A percentile compares a stretch with the other conserved stretches of the same genome.
phyloP scores from a whole-genome alignment of 352 stramenopile genomes.

The Plasmopara halstedii region DNA sequence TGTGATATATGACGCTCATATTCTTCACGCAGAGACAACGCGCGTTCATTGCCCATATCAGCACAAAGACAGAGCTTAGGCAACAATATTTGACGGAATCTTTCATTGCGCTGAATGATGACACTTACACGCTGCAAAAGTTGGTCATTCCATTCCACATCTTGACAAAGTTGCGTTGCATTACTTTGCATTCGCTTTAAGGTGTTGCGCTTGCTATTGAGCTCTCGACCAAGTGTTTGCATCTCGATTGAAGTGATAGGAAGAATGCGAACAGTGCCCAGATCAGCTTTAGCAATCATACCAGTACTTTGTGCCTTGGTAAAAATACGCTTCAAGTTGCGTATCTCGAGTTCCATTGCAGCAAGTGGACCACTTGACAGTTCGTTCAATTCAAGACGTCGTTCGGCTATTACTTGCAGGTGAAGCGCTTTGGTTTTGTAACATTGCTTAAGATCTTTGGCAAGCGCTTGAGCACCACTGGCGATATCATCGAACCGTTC shows the following conservation, averaged over 20 bases:
- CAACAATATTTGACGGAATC: constrained; percentile 40
- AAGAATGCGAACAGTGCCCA: constrained; percentile 64
- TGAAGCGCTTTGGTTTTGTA: constrained; percentile 51
- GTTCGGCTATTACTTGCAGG: constrained; percentile 33
- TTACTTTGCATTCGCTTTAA: constrained; percentile 37
- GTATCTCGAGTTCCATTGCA: constrained; percentile 32
- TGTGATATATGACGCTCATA: constrained; percentile 42
- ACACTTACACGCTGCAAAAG: constrained; percentile 57
- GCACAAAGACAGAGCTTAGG: constrained; percentile 25
- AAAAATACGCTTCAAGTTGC: constrained; percentile 56
- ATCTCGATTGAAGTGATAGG: constrained; percentile 40
- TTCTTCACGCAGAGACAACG: constrained; percentile 51
- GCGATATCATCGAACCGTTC: constrained; percentile 31
- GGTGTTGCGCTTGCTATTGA: constrained; percentile 40
- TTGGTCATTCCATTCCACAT: constrained; percentile 56
- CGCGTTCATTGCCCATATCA: constrained; percentile 48
- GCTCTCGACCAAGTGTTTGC: constrained; percentile 27
- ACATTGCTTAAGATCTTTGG: constrained; percentile 45
- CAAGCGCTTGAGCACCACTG: constrained; percentile 27
- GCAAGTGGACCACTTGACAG: constrained; percentile 15
- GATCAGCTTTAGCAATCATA: constrained; percentile 62
- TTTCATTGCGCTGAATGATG: constrained; percentile 63
- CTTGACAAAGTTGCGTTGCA: constrained; percentile 24
- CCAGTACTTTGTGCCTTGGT: constrained; percentile 54
- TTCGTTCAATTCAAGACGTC: constrained; percentile 28